Base-by-base conservation (phyloP, 208 protist species). In the Herpetomonas samuelpessoai region DNA sequence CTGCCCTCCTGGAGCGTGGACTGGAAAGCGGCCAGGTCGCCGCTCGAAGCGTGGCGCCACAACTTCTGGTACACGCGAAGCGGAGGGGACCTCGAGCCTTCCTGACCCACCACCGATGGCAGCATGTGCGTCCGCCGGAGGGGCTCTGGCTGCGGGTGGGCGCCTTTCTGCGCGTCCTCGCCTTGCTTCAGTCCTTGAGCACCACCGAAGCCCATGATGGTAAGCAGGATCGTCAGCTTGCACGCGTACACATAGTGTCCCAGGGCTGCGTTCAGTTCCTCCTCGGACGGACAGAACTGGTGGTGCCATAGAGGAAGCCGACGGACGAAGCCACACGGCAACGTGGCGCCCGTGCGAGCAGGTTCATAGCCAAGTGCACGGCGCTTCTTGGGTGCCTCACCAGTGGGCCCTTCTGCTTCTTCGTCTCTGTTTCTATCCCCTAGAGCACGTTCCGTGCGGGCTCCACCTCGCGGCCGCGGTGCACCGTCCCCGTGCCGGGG, bases 161-260 rank as follows among this genome's bases (percentile, higher is more conserved):
- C 35, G n/a, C n/a, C n/a, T n/a, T n/a, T n/a, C n/a, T n/a, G n/a
- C n/a, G n/a, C n/a, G n/a, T n/a, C n/a, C n/a, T n/a, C n/a, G n/a
- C n/a, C n/a, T n/a, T n/a, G n/a, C n/a, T n/a, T n/a, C n/a, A n/a
- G n/a, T n/a, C n/a, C n/a, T n/a, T 74, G 55, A 3, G 54, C 49
- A 3, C 53, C 62, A 1, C 66, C 67, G 31, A 63, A 46, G 7
- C 27, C 31, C 50, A 68, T 65, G 28, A 71, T 55, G n/a, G 57
- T 29, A 2, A 66, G 28, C 19, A 79, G 59, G 22, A 73, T 41
- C 26, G 65, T 54, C 38, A 56, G 53, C 53, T 74, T 79, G 39
- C 45, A 30, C 6, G 62, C 56, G 35, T 18, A 27, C 28, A 70
- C 25, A 26, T 52, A 41, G n/a, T 74, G n/a, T 12, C 52, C 22